A percentile compares a stretch with the other conserved stretches of the same genome.
Evolutionary conservation across 495 filamentous ascomycete genomes (phyloP).

Genomic region (Astrocystis sublimbata): DNA sequence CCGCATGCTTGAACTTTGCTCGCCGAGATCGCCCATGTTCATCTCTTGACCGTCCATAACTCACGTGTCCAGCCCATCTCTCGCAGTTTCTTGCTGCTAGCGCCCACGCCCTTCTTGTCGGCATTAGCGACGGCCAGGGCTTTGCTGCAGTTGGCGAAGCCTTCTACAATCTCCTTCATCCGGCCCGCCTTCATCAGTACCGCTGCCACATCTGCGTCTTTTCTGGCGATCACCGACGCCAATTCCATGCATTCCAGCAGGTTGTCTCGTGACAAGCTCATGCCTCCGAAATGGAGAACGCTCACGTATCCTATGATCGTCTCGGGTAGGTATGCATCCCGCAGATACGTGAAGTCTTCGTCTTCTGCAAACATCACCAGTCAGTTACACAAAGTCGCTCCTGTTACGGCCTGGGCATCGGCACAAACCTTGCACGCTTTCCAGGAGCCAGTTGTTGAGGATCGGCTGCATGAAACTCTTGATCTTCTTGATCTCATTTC

Average conservation of each 20-base stretch:
- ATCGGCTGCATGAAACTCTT: slow-evolving; percentile 49
- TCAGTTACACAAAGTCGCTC: not conserved
- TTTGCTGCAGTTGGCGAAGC: slow-evolving; percentile 71
- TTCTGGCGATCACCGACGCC: slow-evolving; percentile 64
- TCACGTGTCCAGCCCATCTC: slow-evolving; percentile 55
- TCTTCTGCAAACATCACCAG: slow-evolving; percentile 32
- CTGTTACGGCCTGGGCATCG: not conserved
- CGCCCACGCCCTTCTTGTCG: slow-evolving; percentile 43
- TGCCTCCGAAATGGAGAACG: slow-evolving; percentile 68
- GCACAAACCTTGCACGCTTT: slow-evolving; percentile 36
- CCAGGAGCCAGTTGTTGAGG: slow-evolving; percentile 46
- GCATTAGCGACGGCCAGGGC: slow-evolving; percentile 66
- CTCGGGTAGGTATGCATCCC: slow-evolving; percentile 77
- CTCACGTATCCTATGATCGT: slow-evolving; percentile 76
- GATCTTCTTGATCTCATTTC: slow-evolving; percentile 39
- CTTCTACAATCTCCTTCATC: slow-evolving; percentile 77
- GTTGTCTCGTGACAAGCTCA: slow-evolving; percentile 60
- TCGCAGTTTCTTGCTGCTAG: slow-evolving; percentile 52
- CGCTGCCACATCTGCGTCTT: slow-evolving; percentile 62
- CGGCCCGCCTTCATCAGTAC: slow-evolving; percentile 65
- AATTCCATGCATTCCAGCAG: slow-evolving; percentile 79
- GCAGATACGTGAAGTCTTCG: slow-evolving; percentile 55
- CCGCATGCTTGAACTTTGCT: too few relatives aligned
- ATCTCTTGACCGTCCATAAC: slow-evolving; percentile 51
- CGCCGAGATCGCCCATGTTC: too few relatives aligned